Evolutionary conservation across 2,329 filamentous ascomycete genomes (phyloP).

Genomic region (Sporothrix curviconia): DNA sequence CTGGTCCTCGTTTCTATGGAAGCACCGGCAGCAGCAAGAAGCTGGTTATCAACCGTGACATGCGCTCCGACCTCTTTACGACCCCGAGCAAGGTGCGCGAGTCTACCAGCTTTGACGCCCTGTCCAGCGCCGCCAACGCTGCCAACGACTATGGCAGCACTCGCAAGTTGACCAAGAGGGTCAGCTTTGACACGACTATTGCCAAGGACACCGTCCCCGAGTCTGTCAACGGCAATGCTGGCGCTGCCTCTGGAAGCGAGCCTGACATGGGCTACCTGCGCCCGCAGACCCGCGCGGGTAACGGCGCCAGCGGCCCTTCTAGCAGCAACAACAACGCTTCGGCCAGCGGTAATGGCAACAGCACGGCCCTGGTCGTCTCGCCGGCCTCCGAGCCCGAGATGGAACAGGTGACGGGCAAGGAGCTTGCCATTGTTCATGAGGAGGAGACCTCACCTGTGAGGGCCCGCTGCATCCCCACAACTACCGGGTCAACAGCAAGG

Average conservation of each 20-base stretch:
- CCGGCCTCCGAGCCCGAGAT: slow-evolving; percentile 44
- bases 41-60: slow-evolving; percentile 81
- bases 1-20: slow-evolving; percentile 57
- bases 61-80: slow-evolving; percentile 66
- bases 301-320: slow-evolving; percentile 28
- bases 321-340: slow-evolving; percentile 24
- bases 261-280: slow-evolving; percentile 56
- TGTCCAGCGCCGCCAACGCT: slow-evolving; percentile 28
- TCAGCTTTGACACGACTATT: slow-evolving; percentile 77
- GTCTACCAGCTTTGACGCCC: not conserved
- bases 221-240: slow-evolving; percentile 12
- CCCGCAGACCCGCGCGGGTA: slow-evolving; percentile 37
- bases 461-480: slow-evolving; percentile 20
- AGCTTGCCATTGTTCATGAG: slow-evolving; percentile 73
- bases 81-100: slow-evolving; percentile 51
- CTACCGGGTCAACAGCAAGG: slow-evolving; percentile 28
- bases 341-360: slow-evolving; percentile 21
- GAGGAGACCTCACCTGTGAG: slow-evolving; percentile 44
- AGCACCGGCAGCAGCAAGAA: slow-evolving; percentile 73
- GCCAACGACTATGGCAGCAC: slow-evolving; percentile 33
- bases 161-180: slow-evolving; percentile 68
- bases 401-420: slow-evolving; percentile 66
- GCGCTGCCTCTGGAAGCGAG: slow-evolving; percentile 36
- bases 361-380: not conserved
- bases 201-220: slow-evolving; percentile 29